A percentile compares a stretch with the other conserved stretches of the same genome.
Evolutionary conservation across 352 stramenopile species (phyloP).

Genomic region (Phytophthora melonis): DNA sequence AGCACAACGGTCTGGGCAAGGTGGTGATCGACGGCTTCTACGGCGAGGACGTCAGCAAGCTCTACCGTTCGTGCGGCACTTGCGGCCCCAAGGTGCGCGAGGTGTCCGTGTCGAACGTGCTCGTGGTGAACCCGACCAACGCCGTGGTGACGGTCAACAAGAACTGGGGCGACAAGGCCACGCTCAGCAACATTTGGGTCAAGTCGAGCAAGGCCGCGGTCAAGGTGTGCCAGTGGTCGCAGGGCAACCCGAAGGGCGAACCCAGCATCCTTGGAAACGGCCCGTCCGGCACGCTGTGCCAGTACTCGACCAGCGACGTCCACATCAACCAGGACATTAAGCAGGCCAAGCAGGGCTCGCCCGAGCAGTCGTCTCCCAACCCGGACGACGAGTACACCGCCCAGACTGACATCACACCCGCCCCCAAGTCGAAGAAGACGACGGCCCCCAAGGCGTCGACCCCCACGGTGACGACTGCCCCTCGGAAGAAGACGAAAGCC

Average conservation of each 20-base stretch:
- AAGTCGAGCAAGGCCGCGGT: too few species aligned
- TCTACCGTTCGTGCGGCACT: constrained; percentile 2
- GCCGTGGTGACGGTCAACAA: constrained; percentile 23
- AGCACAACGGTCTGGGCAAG: background rate
- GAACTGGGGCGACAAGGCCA: constrained; percentile 25
- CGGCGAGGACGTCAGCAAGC: background rate
- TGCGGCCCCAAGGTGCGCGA: constrained; percentile 17
- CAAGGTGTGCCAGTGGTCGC: too few species aligned
- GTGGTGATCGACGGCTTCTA: background rate
- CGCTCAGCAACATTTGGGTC: too few species aligned
- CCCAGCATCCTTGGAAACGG: constrained; percentile 14
- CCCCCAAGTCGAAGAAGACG: too few species aligned
- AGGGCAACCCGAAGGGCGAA: background rate
- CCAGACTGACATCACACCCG: background rate
- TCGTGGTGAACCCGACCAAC: constrained; percentile 22
- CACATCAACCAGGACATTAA: constrained; percentile 29
- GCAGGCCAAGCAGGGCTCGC: background rate
- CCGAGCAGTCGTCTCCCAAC: background rate
- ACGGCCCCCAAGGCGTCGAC: too few species aligned
- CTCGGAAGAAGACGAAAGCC: background rate
- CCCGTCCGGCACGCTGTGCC: constrained; percentile 6
- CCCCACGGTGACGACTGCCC: background rate
- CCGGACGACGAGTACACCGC: background rate
- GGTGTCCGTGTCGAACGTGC: constrained; percentile 34
- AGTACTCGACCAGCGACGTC: constrained; percentile 30